phyloP scores from a whole-genome alignment of 176 grass and related monocot species.

The Phoenix dactylifera region DNA sequence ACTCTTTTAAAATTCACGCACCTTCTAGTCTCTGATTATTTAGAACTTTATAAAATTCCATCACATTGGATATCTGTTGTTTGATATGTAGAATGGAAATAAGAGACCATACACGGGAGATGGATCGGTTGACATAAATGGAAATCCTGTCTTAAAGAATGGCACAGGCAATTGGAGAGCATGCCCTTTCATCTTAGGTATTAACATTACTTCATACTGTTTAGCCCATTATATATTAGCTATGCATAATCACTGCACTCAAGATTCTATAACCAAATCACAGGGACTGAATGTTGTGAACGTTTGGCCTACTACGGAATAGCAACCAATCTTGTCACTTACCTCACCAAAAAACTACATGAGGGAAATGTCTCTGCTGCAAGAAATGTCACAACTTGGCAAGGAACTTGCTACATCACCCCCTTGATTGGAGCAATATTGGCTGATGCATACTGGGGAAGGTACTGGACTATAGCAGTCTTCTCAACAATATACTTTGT shows the following conservation, averaged over 20 bases:
- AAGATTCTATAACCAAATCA: conserved; percentile 5
- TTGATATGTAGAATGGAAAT: conserved; percentile 31
- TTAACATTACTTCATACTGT: neutral
- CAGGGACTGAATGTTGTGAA: conserved; percentile 78
- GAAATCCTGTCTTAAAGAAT: conserved; percentile 62
- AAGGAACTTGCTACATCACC: conserved; percentile 90
- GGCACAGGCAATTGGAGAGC: conserved; percentile 87
- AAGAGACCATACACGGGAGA: conserved; percentile 38
- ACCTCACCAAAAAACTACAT: conserved; percentile 60
- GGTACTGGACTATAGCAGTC: conserved; percentile 62
- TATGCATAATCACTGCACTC: too few relatives aligned
- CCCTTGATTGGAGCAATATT: conserved; percentile 73
- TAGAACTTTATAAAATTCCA: neutral
- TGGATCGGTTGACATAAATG: conserved; percentile 65
- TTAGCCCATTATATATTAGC: too few relatives aligned
- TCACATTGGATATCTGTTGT: neutral
- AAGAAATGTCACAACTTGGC: conserved; percentile 76
- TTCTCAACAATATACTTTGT: conserved; percentile 74
- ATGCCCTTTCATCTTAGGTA: conserved; percentile 78
- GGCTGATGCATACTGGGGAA: conserved; percentile 82
- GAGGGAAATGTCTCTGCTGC: conserved; percentile 72
- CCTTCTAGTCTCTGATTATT: neutral
- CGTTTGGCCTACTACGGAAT: conserved; percentile 90
- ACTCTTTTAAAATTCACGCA: too few relatives aligned
- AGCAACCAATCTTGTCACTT: conserved; percentile 65